A percentile compares a stretch with the other conserved stretches of the same genome.
Conservation (phyloP, 805 yeast genomes). For the Lipomyces starkeyi region DNA sequence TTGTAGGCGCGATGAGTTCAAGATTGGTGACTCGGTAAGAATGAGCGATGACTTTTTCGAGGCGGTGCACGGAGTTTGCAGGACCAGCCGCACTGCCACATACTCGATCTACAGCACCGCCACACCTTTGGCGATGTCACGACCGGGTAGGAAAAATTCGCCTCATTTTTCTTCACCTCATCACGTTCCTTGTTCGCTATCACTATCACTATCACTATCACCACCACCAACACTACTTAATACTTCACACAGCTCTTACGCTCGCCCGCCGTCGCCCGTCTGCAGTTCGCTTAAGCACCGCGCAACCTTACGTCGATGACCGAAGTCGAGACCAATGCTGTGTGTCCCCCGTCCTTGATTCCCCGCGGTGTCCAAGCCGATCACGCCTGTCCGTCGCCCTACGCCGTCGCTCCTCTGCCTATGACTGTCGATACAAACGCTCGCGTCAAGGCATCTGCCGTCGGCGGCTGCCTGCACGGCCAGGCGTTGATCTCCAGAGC, state of each 20-base stretch:
- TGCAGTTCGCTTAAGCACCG: conserved; percentile 6
- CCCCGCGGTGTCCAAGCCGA: conserved; percentile 18
- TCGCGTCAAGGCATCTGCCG: conserved; percentile 8
- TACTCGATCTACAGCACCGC: neutral
- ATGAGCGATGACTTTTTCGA: no score
- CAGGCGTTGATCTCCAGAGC: conserved; percentile 37
- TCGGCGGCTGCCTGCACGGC: conserved; percentile 25
- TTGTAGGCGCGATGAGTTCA: no score
- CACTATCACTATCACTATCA: neutral
- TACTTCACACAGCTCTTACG: conserved; percentile 8
- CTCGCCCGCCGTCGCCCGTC: neutral
- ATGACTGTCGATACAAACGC: conserved; percentile 12
- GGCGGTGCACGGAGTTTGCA: no score
- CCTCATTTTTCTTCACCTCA: neutral
- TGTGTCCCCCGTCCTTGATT: conserved; percentile 38
- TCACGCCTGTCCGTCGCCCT: conserved; percentile 5
- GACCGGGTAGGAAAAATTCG: neutral
- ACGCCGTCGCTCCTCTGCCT: conserved; percentile 12
- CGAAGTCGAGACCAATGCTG: conserved; percentile 39
- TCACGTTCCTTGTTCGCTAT: neutral
- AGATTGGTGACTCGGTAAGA: no score
- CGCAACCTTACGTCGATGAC: conserved; percentile 34
- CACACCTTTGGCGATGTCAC: neutral
- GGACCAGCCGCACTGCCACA: no score
- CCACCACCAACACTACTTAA: neutral